phyloP scores from a whole-genome alignment of 2,329 filamentous ascomycete genomes.

The Fusarium stilboides region DNA sequence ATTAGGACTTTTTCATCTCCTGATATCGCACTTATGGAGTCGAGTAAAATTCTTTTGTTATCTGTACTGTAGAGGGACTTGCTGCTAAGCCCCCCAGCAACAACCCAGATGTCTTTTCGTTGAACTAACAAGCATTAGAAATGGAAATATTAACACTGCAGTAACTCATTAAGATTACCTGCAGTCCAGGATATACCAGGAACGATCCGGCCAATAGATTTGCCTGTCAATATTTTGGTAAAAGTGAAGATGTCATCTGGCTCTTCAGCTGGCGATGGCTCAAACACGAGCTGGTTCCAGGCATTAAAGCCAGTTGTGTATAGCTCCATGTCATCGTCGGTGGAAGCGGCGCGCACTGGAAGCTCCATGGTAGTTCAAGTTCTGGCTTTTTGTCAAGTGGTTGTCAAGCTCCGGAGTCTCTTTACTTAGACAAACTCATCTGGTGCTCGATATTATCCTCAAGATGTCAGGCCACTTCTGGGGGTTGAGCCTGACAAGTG shows the following conservation, averaged over 20 bases:
- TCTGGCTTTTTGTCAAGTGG: not conserved
- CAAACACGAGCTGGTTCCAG: conserved; percentile 68
- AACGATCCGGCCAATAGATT: conserved; percentile 54
- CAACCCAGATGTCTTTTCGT: conserved; percentile 34
- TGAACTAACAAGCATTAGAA: conserved; percentile 37
- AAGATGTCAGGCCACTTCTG: no score
- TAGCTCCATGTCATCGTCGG: conserved; percentile 60
- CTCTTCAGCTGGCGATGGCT: conserved; percentile 47
- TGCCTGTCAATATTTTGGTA: conserved; percentile 57
- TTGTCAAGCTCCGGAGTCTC: not conserved
- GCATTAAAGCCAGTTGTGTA: conserved; percentile 72
- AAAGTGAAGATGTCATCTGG: conserved; percentile 65
- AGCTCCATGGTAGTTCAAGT: conserved; percentile 18
- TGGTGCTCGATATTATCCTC: no score
- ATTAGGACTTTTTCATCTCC: conserved; percentile 35
- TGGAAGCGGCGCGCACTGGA: conserved; percentile 5
- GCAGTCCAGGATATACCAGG: conserved; percentile 62
- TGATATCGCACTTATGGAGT: conserved; percentile 33
- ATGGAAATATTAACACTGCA: no score
- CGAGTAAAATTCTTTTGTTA: conserved; percentile 3
- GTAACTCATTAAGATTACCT: conserved; percentile 52
- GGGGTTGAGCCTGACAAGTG: no score
- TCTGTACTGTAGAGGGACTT: conserved; percentile 3
- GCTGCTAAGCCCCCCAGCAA: conserved; percentile 36
- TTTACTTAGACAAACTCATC: not conserved